Evolutionary conservation across 2,329 filamentous ascomycete species (phyloP).

Genomic region (Capronia epimyces): DNA sequence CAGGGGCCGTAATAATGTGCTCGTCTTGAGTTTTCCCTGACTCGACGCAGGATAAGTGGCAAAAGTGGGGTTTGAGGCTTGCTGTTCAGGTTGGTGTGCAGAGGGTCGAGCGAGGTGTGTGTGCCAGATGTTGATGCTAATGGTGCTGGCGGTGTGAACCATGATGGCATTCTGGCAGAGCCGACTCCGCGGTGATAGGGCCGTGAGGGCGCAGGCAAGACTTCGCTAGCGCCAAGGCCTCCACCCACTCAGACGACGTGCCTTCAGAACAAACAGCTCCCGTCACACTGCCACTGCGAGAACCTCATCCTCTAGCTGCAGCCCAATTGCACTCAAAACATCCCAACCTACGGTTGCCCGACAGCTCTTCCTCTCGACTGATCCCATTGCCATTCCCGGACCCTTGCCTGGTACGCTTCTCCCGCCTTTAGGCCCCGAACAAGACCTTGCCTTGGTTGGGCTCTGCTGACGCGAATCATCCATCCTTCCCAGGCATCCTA

Average conservation of each 20-base stretch:
- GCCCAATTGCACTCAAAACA: conserved; percentile 4
- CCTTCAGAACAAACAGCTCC: conserved; percentile 7
- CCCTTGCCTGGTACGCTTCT: background rate
- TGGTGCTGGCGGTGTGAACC: too few species aligned
- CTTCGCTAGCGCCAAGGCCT: conserved; percentile 19
- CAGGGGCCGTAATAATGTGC: too few species aligned
- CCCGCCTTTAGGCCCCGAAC: background rate
- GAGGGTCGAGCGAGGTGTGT: background rate
- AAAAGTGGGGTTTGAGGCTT: too few species aligned
- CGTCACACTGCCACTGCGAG: conserved; percentile 11
- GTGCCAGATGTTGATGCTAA: too few species aligned
- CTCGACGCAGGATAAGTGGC: too few species aligned
- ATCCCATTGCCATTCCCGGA: background rate
- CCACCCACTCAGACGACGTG: conserved; percentile 16
- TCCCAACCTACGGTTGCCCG: conserved; percentile 4
- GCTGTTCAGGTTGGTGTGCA: too few species aligned
- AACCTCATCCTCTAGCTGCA: conserved; percentile 1
- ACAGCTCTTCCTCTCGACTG: conserved; percentile 3
- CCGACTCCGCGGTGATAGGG: background rate
- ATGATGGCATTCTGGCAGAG: too few species aligned
- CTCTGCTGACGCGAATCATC: background rate
- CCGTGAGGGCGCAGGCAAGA: conserved; percentile 2
- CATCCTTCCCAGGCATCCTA: background rate
- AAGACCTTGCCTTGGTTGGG: background rate
- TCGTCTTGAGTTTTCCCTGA: too few species aligned